Percentiles rank a stretch among this genome's conserved stretches.
phyloP scores from a whole-genome alignment of 2,329 filamentous ascomycete genomes.

The Hymenoscyphus albidus region DNA sequence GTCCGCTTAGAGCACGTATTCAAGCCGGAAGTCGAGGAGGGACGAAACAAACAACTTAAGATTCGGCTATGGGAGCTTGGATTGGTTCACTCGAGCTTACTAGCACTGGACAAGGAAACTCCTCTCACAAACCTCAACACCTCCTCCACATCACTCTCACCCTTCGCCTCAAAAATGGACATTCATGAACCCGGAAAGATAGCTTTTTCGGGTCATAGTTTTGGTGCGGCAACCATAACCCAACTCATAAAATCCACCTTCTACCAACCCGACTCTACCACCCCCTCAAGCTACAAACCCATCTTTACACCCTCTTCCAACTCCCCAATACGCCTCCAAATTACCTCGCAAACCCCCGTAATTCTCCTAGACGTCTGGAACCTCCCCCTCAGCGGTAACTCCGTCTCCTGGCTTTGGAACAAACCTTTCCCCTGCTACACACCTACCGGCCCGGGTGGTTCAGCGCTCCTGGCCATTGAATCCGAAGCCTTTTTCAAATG shows the following conservation, averaged over 20 bases:
- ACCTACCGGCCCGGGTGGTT: constrained; percentile 50
- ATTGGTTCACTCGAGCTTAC: constrained; percentile 63
- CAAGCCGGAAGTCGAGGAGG: constrained; percentile 60
- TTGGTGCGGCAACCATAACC: constrained; percentile 69
- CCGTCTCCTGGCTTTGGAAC: constrained; percentile 62
- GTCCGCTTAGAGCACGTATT: constrained; percentile 57
- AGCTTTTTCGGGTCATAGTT: constrained; percentile 75
- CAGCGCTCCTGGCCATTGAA: constrained; percentile 64
- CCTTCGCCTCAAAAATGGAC: constrained; percentile 60
- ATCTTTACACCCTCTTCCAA: constrained; percentile 56
- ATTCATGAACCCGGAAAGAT: constrained; percentile 69
- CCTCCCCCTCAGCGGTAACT: constrained; percentile 62
- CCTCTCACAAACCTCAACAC: constrained; percentile 50
- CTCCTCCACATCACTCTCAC: constrained; percentile 47
- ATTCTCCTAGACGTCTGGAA: constrained; percentile 80
- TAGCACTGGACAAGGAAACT: constrained; percentile 59
- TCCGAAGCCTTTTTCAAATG: constrained; percentile 78
- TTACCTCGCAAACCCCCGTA: constrained; percentile 62
- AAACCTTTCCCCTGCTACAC: constrained; percentile 68
- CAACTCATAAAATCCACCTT: constrained; percentile 79
- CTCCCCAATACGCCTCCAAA: constrained; percentile 58
- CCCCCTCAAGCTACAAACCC: constrained; percentile 48
- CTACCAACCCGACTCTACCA: constrained; percentile 49
- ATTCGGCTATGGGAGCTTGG: constrained; percentile 78
- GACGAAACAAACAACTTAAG: constrained; percentile 66